Evolutionary conservation across 2,329 filamentous ascomycete genomes (phyloP).

Genomic region (Cercospora nicotianae): DNA sequence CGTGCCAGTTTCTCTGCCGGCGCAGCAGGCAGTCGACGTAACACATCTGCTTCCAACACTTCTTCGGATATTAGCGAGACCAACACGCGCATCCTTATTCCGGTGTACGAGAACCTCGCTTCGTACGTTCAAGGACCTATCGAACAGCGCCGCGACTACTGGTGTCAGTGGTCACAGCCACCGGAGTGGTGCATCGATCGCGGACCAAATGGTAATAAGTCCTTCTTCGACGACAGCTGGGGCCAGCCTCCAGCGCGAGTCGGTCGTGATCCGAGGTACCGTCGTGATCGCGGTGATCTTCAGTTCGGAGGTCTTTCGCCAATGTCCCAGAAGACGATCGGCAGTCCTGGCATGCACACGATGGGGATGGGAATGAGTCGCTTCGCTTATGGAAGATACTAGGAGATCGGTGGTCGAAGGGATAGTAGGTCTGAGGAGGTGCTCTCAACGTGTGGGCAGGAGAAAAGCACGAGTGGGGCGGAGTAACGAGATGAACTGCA

Average conservation of each 20-base stretch:
- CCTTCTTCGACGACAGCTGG: constrained; percentile 45
- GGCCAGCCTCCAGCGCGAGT: constrained; percentile 40
- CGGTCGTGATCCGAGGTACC: constrained; percentile 41
- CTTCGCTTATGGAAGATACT: constrained; percentile 11
- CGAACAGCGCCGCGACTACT: constrained; percentile 41
- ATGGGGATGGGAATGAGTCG: constrained; percentile 11
- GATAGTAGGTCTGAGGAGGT: neutral
- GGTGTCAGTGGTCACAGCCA: constrained; percentile 42
- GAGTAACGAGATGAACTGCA: neutral
- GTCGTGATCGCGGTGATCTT: constrained; percentile 28
- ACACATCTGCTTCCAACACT: neutral
- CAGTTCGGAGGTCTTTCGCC: constrained; percentile 25
- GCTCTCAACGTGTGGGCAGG: neutral
- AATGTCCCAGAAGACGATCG: constrained; percentile 5
- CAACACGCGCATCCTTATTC: constrained; percentile 42
- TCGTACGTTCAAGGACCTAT: constrained; percentile 43
- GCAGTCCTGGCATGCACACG: constrained; percentile 9
- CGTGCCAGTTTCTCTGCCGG: neutral
- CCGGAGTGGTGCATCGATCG: constrained; percentile 44
- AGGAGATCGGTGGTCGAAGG: constrained; percentile 11
- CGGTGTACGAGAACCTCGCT: constrained; percentile 46
- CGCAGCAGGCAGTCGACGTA: constrained; percentile 11
- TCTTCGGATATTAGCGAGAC: constrained; percentile 9
- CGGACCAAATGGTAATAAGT: constrained; percentile 40
- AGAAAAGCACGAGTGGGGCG: neutral